A percentile compares a stretch with the other conserved stretches of the same genome.
These are phyloP conservation scores for Amanita phalloides DNA, from an alignment of 768 basidiomycete genomes.

Conservation along the genomic window DNA sequence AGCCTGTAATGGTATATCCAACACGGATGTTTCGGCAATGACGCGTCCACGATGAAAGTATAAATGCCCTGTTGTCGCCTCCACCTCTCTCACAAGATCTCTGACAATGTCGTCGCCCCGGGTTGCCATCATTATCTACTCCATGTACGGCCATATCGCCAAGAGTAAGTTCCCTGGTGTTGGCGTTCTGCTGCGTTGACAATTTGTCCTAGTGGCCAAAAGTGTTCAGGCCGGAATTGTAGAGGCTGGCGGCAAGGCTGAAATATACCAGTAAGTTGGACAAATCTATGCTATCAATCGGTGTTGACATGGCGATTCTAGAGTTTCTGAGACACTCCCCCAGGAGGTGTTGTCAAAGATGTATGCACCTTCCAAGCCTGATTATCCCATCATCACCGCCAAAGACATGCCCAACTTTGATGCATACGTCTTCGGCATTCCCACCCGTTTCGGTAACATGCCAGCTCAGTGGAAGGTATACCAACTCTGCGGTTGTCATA, in stretches of 20 bases:
- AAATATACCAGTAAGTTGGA: constrained; percentile 42
- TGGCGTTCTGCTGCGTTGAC: neutral
- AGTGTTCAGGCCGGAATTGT: constrained; percentile 36
- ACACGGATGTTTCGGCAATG: no score
- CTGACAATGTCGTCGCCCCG: constrained; percentile 35
- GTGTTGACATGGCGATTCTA: constrained; percentile 14
- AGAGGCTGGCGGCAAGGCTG: constrained; percentile 35
- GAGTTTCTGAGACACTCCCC: constrained; percentile 72
- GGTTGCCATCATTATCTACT: constrained; percentile 65
- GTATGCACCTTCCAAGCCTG: constrained; percentile 60
- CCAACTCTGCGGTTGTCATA: constrained; percentile 11
- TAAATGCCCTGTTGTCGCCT: no score
- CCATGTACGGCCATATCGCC: constrained; percentile 68
- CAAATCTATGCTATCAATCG: neutral
- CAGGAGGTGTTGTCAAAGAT: constrained; percentile 56
- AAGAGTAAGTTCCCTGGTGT: constrained; percentile 34
- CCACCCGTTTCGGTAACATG: constrained; percentile 74
- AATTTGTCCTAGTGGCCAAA: constrained; percentile 43
- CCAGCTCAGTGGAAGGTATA: constrained; percentile 70
- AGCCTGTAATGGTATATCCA: no score
- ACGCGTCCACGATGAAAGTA: no score
- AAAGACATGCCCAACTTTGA: constrained; percentile 47
- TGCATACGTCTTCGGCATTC: constrained; percentile 67
- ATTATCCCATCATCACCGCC: constrained; percentile 59
- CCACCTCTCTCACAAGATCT: no score